Base-by-base conservation (phyloP, 331 rosid genomes). In the Malus hybrid region DNA sequence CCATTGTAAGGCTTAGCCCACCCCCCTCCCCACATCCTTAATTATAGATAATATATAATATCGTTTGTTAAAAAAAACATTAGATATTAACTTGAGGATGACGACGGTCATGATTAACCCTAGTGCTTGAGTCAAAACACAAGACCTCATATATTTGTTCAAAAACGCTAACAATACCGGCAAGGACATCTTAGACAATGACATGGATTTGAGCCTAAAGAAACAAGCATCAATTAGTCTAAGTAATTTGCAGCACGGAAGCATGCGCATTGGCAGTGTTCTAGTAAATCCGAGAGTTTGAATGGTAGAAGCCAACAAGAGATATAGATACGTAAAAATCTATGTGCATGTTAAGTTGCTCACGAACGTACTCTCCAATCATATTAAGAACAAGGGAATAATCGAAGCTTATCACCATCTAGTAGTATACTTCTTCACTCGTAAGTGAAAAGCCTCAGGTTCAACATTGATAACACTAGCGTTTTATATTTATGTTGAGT, bases 261-360 rank as follows among this genome's bases (percentile, higher is more conserved):
- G 55, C 39, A 57, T 72, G 26, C 26, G 14, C 26, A 64, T 32
- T 18, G 68, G 68, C 8, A 64, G 26, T 8, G 46, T 28, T 32
- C 34, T 13, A 26, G 20, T n/a, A 52, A 32, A 5, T 53, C 14
- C 14, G 24, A 58, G 4, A 72, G 55, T 36, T 72, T 58, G 39
- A 72, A 72, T 22, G 66, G 28, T 39, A 36, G 39, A 72, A 72
- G 39, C 67, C 76, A 72, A 24, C 32, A 36, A 72, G 57, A 36
- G 60, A 39, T 22, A 44, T 6, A 5, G 30, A 57, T 52, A 52
- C 7, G 20, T 15, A 52, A 52, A 16, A 0, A 52, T 52, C 57
- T 16, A 16, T 50, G n/a, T 50, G 56, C 56, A 50, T 50, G 4
- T 15, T 50, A 15, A 50, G 56, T 16, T 50, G n/a, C n/a, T 15